Evolutionary conservation across 2,329 filamentous ascomycete species (phyloP), one percentile per base, ranked within the genome.

Genomic region (Sclerotiophoma versabilis): DNA sequence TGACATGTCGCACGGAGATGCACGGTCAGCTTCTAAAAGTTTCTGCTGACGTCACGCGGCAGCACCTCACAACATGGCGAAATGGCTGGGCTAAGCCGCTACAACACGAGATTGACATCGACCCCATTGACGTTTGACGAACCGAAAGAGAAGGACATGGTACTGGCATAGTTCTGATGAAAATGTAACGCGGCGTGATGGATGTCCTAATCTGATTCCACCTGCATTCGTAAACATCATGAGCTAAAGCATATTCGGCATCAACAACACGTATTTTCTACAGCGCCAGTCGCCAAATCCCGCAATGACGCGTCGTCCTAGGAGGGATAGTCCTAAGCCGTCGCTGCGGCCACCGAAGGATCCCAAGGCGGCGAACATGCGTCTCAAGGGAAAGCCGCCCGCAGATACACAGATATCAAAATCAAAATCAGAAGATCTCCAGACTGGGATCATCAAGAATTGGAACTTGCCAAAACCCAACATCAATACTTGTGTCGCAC

Each of bases 31-130:
- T 29, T 29, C 19, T 48, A 49, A 54, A 54, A 54, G 39, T 49
- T 50, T 56, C 42, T 56, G 52, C 47, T 56, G 52, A 56, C 52
- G 52, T 56, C 52, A 56, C 47, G 52, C 47, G 19, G 30, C 36
- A 47, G 46, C 42, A 50, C 47, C 47, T 47, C 32, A 38, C 41
- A 22, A 41, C 17, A 34, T 38, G 34, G 27, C 23, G 7, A 7
- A 38, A 14, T 25, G 39, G 27, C 41, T 49, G 41, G 11, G 3
- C 19, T 15, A 17, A 27, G 19, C 19, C 33, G 20, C 36, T 23
- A 46, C 51, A 39, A 44, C 44, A 25, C 14, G 19, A 17, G 6
- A 33, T 19, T 34, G 15, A 29, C 33, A 12, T 29, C 14, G 8
- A 8, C 6, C 1, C 0, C 45, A 3, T 17, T 30, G 20, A 19